phyloP scores from a whole-genome alignment of 768 basidiomycete species.

The Leucocoprinus sp. region DNA sequence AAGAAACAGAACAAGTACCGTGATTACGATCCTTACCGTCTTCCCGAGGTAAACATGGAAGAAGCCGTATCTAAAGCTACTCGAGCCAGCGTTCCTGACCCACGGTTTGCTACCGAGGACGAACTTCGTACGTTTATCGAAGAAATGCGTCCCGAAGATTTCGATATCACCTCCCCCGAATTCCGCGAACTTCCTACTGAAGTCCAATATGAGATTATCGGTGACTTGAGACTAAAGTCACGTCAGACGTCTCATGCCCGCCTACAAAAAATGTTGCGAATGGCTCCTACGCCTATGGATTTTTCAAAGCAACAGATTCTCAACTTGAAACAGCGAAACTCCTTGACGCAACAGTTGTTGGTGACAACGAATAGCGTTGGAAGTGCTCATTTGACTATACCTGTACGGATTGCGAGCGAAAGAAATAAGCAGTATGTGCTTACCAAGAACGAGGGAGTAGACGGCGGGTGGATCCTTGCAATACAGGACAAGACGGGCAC shows the following conservation, averaged over 20 bases:
- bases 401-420: constrained; percentile 91
- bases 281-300: constrained; percentile 77
- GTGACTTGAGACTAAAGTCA: constrained; percentile 90
- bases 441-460: constrained; percentile 80
- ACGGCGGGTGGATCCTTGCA: constrained; percentile 92
- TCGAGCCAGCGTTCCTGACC: constrained; percentile 61
- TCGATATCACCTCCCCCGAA: constrained; percentile 83
- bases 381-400: constrained; percentile 82
- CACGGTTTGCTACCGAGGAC: constrained; percentile 92
- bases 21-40: constrained; percentile 87
- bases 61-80: constrained; percentile 55
- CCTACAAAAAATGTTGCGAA: constrained; percentile 81
- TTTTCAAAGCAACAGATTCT: constrained; percentile 96
- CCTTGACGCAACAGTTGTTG: constrained; percentile 87
- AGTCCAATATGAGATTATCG: constrained; percentile 96
- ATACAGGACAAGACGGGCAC: constrained; percentile 81
- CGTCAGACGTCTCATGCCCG: constrained; percentile 91
- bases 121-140: constrained; percentile 91
- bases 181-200: constrained; percentile 93
- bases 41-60: constrained; percentile 76
- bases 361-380: constrained; percentile 90
- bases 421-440: constrained; percentile 92
- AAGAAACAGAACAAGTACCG: constrained; percentile 56
- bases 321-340: constrained; percentile 81
- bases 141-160: constrained; percentile 92